Evolutionary conservation across 768 basidiomycete genomes (phyloP), one percentile per base, ranked within the genome.

Genomic region (Myochromella boudieri): DNA sequence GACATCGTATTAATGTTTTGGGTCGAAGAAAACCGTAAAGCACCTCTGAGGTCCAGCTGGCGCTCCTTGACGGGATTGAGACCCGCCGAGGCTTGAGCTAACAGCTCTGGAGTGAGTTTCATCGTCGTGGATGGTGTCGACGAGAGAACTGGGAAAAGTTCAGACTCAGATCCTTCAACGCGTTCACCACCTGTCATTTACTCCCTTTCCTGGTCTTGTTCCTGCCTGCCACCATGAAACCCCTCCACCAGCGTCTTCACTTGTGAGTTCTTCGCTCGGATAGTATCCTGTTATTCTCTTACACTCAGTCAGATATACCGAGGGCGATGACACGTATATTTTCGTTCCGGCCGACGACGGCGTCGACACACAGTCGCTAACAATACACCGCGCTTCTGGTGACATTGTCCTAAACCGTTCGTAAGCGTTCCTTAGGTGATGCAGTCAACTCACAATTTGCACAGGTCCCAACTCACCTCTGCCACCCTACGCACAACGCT

Each of bases 41-140:
- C 60, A 89, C 92, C 93, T 78, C 93, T 76, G 42, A 95, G 82
- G 65, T 95, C 93, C 36, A 95, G 81, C 69, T 95, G 87, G 43
- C 93, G 83, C 65, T 95, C 91, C 68, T 88, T 93, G 31, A 90
- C 64, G 28, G 91, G 82, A 60, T 91, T 93, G 51, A 92, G 74
- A 49, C 80, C 76, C 27, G 91, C 91, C 41, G 79, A 68, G 36
- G 84, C 87, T 65, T 88, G 82, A n/a, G 82, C 85, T 57, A 95
- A 77, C 56, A 95, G 82, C 80, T 95, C 92, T 53, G 92, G 91
- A 39, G 93, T 93, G 75, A 95, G 87, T 80, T 94, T 95, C 82
- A 92, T 87, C 59, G 72, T 75, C 61, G 66, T 59, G 52, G 59
- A 45, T 45, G 55, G 58, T 52, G 45, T 46, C 48, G 62, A 59